Percentiles rank a stretch among this genome's conserved stretches.
These are phyloP conservation scores for Pythium oligandrum DNA, from an alignment of 352 stramenopile species.

Conservation along the genomic window DNA sequence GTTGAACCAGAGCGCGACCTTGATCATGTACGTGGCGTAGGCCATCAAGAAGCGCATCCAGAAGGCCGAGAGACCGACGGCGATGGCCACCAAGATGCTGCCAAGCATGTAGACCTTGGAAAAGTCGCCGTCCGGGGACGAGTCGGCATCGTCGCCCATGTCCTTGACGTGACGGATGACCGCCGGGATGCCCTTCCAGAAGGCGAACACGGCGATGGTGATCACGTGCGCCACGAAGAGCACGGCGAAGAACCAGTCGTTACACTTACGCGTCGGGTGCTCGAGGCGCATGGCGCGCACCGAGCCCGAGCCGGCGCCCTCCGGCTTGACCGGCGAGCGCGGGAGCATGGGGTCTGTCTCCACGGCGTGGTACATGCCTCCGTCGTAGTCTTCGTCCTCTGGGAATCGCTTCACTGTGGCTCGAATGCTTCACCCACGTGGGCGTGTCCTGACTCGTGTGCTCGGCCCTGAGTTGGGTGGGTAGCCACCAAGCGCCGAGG, in stretches of 20 bases:
- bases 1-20: constrained; percentile 80
- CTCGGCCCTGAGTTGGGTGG: no score
- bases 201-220: constrained; percentile 55
- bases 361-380: constrained; percentile 67
- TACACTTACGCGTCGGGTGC: constrained; percentile 49
- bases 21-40: constrained; percentile 72
- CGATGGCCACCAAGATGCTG: constrained; percentile 41
- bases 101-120: constrained; percentile 49
- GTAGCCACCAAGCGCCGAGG: no score
- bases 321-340: constrained; percentile 18
- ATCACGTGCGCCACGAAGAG: constrained; percentile 64
- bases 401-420: neutral
- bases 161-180: constrained; percentile 28
- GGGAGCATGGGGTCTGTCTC: constrained; percentile 79
- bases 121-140: constrained; percentile 29
- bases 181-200: constrained; percentile 66
- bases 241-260: constrained; percentile 67
- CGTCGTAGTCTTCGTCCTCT: constrained; percentile 13
- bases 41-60: constrained; percentile 81
- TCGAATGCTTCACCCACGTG: no score
- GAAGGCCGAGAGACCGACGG: constrained; percentile 47
- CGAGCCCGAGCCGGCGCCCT: constrained; percentile 27
- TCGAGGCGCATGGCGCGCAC: constrained; percentile 69
- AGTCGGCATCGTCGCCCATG: constrained; percentile 15
- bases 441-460: no score